Conservation (phyloP, 352 stramenopile species). For the Phytophthora litchii region DNA sequence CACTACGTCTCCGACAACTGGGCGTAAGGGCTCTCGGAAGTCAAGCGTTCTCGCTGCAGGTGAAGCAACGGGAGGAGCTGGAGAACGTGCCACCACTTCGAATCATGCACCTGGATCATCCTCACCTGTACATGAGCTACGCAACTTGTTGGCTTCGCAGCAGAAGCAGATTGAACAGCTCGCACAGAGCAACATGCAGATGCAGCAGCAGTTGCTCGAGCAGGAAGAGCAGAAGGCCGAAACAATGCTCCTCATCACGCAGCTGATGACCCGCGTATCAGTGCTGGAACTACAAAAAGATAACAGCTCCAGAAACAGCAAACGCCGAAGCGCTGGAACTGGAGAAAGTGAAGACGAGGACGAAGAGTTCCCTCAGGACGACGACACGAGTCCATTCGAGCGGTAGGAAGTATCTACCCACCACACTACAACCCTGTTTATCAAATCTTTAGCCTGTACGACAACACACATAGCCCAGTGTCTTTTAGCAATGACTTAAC, state of each 20-base stretch:
- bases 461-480: constrained; percentile 5
- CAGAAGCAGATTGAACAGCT: constrained; percentile 80
- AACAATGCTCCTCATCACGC: constrained; percentile 84
- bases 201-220: constrained; percentile 83
- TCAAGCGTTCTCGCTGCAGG: constrained; percentile 35
- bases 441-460: constrained; percentile 9
- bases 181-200: constrained; percentile 72
- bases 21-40: constrained; percentile 16
- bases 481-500: constrained; percentile 10
- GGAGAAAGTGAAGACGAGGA: constrained; percentile 38
- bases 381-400: constrained; percentile 26
- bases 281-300: constrained; percentile 70
- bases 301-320: constrained; percentile 31
- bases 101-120: constrained; percentile 31
- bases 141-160: constrained; percentile 53
- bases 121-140: constrained; percentile 59
- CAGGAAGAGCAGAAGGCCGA: constrained; percentile 85
- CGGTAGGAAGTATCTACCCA: constrained; percentile 22
- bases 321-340: constrained; percentile 32
- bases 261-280: constrained; percentile 86
- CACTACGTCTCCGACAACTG: constrained; percentile 17
- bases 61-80: constrained; percentile 39
- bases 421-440: constrained; percentile 13
- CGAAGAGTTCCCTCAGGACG: constrained; percentile 41
- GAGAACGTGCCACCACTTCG: constrained; percentile 36